Evolutionary conservation across 2,329 filamentous ascomycete species (phyloP), one percentile per base, ranked within the genome.

Genomic region (Colletotrichum higginsianum): DNA sequence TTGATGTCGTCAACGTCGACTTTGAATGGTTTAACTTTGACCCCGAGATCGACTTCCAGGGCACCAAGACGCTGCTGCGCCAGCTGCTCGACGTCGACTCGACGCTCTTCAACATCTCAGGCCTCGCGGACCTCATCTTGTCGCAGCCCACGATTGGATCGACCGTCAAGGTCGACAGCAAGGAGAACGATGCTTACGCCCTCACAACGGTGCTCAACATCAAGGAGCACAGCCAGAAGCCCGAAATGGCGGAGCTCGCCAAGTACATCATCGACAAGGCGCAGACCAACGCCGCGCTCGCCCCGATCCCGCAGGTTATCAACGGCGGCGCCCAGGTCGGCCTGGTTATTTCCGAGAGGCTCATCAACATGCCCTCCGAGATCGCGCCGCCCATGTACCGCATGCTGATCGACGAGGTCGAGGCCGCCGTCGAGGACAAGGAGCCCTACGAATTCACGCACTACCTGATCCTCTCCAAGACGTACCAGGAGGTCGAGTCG

Each of bases 1-100:
- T 95, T 78, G 93, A 98, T 80, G 93, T 96, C 81, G 91, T 99
- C 75, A 92, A 98, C 79, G 95, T 98, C 69, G 96, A 98, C 75
- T 99, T 99, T 78, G 96, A 99, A 85, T 98, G 95, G 93, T 99
- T 98, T 85, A 97, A 98, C 83, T 97, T 96, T 74, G 92, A 96
- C 77, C 88, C 93, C 2, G 90, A 93, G 9, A 88, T 97, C 77
- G 96, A 99, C 82, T 98, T 98, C 82, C 96, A 98, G 83, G 96
- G 96, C 70, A 89, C 97, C 77, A 98, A 98, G 82, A 92, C 91
- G 12, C 90, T 99, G 9, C 84, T 98, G 71, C 93, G 96, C 72
- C 96, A 99, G 82, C 90, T 99, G 52, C 92, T 99, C 81, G 96
- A 98, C 81, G 90, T 93, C 65, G 96, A 99, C 83, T 89, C 93